Evolutionary conservation across 1,284 basidiomycete genomes (phyloP).

Genomic region (Porphyrellus sp.): DNA sequence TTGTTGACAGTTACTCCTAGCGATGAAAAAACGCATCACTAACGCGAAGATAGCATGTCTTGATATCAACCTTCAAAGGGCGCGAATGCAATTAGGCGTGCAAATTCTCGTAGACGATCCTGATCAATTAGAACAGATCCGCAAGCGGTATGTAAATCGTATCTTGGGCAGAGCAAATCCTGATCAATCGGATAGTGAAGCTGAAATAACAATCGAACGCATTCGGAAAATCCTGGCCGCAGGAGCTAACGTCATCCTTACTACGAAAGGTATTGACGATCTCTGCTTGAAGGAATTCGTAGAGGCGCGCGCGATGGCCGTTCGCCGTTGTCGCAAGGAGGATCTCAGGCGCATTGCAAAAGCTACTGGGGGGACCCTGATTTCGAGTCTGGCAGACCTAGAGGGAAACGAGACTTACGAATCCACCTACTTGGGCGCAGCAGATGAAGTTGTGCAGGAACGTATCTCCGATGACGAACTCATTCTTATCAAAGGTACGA

Average conservation of each 20-base stretch:
- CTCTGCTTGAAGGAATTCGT: constrained; percentile 98
- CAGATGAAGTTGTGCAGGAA: constrained; percentile 97
- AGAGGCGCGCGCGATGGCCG: constrained; percentile 98
- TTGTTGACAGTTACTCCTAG: constrained; percentile 41
- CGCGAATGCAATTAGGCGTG: constrained; percentile 96
- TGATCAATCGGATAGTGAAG: constrained; percentile 59
- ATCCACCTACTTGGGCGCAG: constrained; percentile 81
- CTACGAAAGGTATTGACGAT: constrained; percentile 99
- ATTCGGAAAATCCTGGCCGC: constrained; percentile 95
- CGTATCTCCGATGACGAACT: constrained; percentile 98
- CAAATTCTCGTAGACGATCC: constrained; percentile 98
- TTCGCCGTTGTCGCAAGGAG: constrained; percentile 96
- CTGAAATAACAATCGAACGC: constrained; percentile 94
- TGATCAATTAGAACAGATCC: constrained; percentile 94
- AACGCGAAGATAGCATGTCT: constrained; percentile 98
- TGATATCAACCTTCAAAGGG: constrained; percentile 97
- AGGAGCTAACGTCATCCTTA: constrained; percentile 96
- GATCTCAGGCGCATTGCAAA: constrained; percentile 96
- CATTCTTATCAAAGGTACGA: constrained; percentile 96
- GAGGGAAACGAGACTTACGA: constrained; percentile 99
- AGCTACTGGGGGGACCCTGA: constrained; percentile 92
- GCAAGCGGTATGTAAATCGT: constrained; percentile 65
- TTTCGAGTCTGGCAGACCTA: constrained; percentile 92
- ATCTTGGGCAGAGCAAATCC: neutral
- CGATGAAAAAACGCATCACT: constrained; percentile 95